A percentile compares a stretch with the other conserved stretches of the same genome.
Conservation (phyloP, 192 early-diverging fungal species). For the Coemansia asiatica region DNA sequence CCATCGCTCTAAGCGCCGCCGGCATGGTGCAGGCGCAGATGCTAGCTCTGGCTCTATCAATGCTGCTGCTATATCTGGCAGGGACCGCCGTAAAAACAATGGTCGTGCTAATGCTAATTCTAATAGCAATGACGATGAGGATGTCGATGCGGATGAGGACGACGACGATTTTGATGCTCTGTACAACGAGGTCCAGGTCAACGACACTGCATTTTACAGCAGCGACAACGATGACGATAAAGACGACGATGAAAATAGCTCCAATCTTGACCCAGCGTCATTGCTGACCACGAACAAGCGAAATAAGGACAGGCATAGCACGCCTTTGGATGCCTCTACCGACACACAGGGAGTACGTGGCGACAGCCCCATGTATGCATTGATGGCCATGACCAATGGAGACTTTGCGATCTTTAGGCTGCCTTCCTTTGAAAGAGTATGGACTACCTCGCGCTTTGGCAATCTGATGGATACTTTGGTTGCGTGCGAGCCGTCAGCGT, state of each 20-base stretch:
- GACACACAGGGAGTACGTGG: conserved; percentile 21
- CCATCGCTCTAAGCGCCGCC: conserved; percentile 4
- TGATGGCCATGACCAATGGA: conserved; percentile 17
- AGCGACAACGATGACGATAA: conserved; percentile 42
- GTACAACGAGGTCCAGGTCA: conserved; percentile 42
- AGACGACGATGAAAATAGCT: background rate
- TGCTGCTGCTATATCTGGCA: too few relatives aligned
- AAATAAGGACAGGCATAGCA: background rate
- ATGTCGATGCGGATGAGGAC: background rate
- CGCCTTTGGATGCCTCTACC: conserved; percentile 2
- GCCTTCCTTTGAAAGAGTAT: conserved; percentile 38
- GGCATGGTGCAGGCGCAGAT: conserved; percentile 12
- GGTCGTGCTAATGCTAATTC: too few relatives aligned
- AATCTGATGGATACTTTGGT: conserved; percentile 25
- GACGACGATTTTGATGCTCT: conserved; percentile 32
- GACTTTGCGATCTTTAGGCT: conserved; percentile 32
- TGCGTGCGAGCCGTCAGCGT: background rate
- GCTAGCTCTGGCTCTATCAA: background rate
- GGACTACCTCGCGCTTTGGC: conserved; percentile 36
- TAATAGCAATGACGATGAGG: background rate
- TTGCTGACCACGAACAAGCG: background rate
- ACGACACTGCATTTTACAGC: too few relatives aligned
- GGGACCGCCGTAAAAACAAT: too few relatives aligned
- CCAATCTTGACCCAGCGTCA: background rate
- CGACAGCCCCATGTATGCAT: conserved; percentile 24